Conservation (phyloP, 2,329 filamentous ascomycete species). For the Botryotinia narcissicola region DNA sequence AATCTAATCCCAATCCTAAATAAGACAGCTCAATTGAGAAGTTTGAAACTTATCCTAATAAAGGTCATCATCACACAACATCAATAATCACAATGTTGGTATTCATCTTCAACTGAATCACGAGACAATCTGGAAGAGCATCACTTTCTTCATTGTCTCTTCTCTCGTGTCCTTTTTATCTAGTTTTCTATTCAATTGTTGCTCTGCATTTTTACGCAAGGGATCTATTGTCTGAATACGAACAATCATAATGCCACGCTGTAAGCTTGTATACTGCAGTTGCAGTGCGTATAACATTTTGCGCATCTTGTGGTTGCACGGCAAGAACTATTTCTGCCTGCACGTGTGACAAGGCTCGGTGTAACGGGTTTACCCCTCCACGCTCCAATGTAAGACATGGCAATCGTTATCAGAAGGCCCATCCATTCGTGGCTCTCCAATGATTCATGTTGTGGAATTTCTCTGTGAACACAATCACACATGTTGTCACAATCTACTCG, state of each 20-base stretch:
- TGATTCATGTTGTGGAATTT: background rate
- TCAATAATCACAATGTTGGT: constrained; percentile 1
- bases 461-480: background rate
- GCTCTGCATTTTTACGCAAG: background rate
- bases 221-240: background rate
- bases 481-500: background rate
- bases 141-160: background rate
- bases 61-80: background rate
- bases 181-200: background rate
- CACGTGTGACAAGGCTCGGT: constrained; percentile 1
- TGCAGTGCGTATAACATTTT: constrained; percentile 7
- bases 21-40: constrained; percentile 4
- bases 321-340: background rate
- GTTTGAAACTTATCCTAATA: background rate
- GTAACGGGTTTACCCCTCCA: background rate
- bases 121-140: background rate
- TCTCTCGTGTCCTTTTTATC: background rate
- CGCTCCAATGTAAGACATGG: constrained; percentile 1
- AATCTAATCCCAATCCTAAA: background rate
- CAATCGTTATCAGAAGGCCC: constrained; percentile 3
- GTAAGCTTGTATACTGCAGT: constrained; percentile 1
- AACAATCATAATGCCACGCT: constrained; percentile 2
- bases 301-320: background rate
- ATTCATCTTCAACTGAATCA: background rate
- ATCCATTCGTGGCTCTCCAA: background rate